phyloP scores from a whole-genome alignment of 306 rosid genomes.

The Lathyrus sativus region DNA sequence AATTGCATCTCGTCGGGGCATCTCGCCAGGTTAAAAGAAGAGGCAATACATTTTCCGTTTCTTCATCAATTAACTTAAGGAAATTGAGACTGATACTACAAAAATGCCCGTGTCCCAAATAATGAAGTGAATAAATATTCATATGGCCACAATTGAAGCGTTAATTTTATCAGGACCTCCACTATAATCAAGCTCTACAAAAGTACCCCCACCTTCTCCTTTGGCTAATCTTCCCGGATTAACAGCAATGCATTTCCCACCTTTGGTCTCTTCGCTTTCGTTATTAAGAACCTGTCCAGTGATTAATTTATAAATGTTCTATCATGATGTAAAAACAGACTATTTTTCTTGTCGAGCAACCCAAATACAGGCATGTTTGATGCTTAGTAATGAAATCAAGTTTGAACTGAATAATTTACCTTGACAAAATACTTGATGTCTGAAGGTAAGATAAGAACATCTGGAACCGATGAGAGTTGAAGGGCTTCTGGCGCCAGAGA shows the following conservation, averaged over 20 bases:
- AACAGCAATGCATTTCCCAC: conserved; percentile 64
- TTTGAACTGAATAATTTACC: conserved; percentile 46
- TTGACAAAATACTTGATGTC: conserved; percentile 81
- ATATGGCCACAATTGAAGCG: conserved; percentile 72
- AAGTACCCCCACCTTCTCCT: conserved; percentile 98
- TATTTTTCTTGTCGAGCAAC: background rate
- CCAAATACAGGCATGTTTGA: background rate
- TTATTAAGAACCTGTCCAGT: conserved; percentile 58
- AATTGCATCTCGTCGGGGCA: background rate
- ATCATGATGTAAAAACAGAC: background rate
- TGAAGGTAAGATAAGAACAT: conserved; percentile 87
- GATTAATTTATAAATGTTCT: background rate
- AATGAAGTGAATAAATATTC: conserved; percentile 35
- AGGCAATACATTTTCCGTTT: background rate
- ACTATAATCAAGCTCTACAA: conserved; percentile 70
- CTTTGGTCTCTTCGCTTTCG: conserved; percentile 52
- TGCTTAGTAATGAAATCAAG: background rate
- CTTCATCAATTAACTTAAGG: background rate
- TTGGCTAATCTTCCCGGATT: conserved; percentile 92
- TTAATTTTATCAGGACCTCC: conserved; percentile 57
- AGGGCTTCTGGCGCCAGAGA: conserved; percentile 86
- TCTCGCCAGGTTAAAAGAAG: background rate
- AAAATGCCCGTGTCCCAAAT: too few species aligned
- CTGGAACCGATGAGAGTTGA: conserved; percentile 68
- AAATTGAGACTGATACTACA: background rate